Evolutionary conservation across 2,329 filamentous ascomycete genomes (phyloP).

Genomic region (Aspergillus sp.): DNA sequence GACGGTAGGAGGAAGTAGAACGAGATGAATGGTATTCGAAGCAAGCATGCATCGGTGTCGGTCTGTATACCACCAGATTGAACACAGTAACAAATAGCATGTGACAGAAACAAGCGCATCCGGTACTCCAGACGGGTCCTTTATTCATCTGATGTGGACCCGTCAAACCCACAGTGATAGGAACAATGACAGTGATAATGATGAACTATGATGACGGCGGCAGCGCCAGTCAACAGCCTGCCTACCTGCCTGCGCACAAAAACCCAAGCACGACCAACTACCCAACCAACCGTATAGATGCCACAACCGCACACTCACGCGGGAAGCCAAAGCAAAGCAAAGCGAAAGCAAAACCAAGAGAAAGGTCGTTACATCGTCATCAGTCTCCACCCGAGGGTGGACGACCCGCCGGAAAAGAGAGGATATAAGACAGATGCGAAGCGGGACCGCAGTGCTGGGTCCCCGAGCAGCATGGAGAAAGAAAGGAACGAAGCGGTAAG

Average conservation of each 20-base stretch:
- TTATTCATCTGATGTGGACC: neutral
- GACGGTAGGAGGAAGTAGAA: too few species aligned
- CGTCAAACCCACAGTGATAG: neutral
- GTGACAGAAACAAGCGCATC: neutral
- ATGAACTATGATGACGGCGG: neutral
- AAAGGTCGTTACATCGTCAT: conserved; percentile 35
- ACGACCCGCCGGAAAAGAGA: conserved; percentile 6
- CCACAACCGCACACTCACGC: neutral
- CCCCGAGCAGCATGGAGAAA: conserved; percentile 1
- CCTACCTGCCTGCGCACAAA: neutral
- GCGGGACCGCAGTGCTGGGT: neutral
- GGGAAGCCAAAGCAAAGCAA: conserved; percentile 5
- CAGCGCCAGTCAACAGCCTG: too few species aligned
- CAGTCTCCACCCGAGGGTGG: conserved; percentile 11
- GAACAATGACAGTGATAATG: neutral
- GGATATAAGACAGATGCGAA: conserved; percentile 13
- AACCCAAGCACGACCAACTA: neutral
- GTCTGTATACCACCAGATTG: too few species aligned
- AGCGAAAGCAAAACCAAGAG: conserved; percentile 7
- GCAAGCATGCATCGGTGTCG: too few species aligned
- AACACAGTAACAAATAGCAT: neutral
- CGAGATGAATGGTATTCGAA: too few species aligned
- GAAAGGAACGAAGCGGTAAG: conserved; percentile 6
- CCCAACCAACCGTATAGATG: neutral
- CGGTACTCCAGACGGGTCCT: too few species aligned